These are phyloP conservation scores for Albizia julibrissin DNA, from an alignment of 306 rosid genomes.

Conservation along the genomic window DNA sequence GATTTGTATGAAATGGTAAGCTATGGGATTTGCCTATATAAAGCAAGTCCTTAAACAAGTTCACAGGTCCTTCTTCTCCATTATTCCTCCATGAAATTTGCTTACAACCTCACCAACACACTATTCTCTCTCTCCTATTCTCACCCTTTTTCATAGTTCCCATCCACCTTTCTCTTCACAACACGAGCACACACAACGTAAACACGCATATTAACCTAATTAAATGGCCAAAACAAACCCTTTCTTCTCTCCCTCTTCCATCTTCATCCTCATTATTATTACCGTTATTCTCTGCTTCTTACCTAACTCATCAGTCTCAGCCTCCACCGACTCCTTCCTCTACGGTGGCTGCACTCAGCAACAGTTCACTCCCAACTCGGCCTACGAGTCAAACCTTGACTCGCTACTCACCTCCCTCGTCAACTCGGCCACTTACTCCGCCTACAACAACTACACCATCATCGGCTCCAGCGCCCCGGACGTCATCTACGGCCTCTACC, in stretches of 20 bases:
- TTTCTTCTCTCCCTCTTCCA: background rate
- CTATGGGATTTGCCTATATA: conserved; percentile 18
- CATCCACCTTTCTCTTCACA: background rate
- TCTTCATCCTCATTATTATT: background rate
- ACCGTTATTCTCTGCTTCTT: background rate
- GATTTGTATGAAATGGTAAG: conserved; percentile 11
- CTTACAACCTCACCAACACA: background rate
- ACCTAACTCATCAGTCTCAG: background rate
- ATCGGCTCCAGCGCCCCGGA: conserved; percentile 51
- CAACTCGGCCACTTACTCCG: conserved; percentile 87
- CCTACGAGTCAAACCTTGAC: conserved; percentile 78
- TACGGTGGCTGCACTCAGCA: conserved; percentile 87
- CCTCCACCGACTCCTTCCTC: conserved; percentile 58
- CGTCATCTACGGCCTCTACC: conserved; percentile 72
- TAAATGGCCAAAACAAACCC: conserved; percentile 31
- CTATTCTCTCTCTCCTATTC: background rate
- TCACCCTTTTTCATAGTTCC: background rate
- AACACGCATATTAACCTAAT: background rate
- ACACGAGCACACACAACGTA: background rate
- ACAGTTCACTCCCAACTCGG: conserved; percentile 54
- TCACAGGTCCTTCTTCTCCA: background rate
- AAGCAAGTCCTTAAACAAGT: conserved; percentile 11
- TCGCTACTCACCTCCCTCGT: conserved; percentile 80
- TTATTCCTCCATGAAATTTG: background rate
- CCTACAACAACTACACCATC: conserved; percentile 85